Conservation (phyloP, 352 stramenopile genomes). For the Phytophthora colocasiae region DNA sequence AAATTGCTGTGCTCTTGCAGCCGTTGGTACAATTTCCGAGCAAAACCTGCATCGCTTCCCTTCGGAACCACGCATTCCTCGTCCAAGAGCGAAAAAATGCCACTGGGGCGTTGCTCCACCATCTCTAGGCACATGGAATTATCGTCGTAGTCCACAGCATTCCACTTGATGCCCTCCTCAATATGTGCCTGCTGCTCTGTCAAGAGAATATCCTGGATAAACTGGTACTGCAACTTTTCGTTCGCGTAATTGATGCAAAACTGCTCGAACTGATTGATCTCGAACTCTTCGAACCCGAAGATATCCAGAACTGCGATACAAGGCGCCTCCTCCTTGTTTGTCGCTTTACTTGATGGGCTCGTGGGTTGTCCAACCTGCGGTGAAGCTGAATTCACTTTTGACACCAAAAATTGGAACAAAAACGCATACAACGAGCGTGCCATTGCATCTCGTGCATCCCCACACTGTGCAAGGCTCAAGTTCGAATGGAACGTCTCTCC, state of each 20-base stretch:
- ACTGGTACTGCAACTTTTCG: constrained; percentile 86
- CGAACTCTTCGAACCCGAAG: constrained; percentile 92
- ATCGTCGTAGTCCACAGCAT: constrained; percentile 74
- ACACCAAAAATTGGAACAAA: constrained; percentile 88
- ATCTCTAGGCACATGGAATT: constrained; percentile 85
- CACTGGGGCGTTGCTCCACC: constrained; percentile 78
- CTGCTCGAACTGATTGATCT: constrained; percentile 83
- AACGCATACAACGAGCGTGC: constrained; percentile 82
- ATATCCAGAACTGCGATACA: constrained; percentile 92
- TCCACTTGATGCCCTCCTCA: constrained; percentile 75
- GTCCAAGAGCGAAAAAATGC: constrained; percentile 84
- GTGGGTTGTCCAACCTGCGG: constrained; percentile 26
- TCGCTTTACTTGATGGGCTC: constrained; percentile 12
- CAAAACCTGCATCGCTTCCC: constrained; percentile 77
- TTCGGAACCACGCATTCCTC: constrained; percentile 89
- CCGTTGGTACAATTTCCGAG: constrained; percentile 77
- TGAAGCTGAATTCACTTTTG: constrained; percentile 71
- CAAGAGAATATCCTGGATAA: constrained; percentile 83
- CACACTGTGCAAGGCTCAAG: constrained; percentile 71
- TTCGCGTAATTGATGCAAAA: constrained; percentile 89
- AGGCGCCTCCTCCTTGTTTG: constrained; percentile 26
- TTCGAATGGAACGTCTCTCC: constrained; percentile 73
- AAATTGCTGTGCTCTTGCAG: constrained; percentile 69
- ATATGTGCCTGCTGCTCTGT: constrained; percentile 81
- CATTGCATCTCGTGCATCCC: constrained; percentile 73